Conservation (phyloP, 768 basidiomycete genomes). For the Pleurotus ostreatus region DNA sequence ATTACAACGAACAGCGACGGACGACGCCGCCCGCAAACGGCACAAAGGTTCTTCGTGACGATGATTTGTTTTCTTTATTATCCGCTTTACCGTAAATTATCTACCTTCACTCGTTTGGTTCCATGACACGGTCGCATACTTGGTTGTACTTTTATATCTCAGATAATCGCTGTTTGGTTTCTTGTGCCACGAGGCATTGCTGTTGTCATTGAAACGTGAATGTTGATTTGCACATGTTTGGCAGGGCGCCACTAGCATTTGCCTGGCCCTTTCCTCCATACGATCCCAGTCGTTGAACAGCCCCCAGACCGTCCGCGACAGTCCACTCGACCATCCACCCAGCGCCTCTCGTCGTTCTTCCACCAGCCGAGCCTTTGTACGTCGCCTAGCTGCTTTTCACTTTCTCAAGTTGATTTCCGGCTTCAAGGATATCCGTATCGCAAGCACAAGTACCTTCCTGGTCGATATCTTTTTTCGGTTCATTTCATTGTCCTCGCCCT, state of each 20-base stretch:
- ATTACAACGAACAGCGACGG: neutral
- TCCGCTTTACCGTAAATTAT: conserved; percentile 1
- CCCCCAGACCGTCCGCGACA: conserved; percentile 36
- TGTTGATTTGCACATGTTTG: conserved; percentile 33
- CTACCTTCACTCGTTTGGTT: neutral
- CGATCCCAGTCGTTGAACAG: conserved; percentile 37
- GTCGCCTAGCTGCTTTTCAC: neutral
- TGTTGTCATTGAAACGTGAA: conserved; percentile 16
- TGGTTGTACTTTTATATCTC: neutral
- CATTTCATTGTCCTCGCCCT: neutral
- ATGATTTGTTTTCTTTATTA: neutral
- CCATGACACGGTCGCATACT: neutral
- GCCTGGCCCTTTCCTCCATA: conserved; percentile 30
- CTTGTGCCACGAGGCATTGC: conserved; percentile 11
- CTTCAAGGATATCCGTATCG: conserved; percentile 1
- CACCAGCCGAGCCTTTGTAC: conserved; percentile 9
- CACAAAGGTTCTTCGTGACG: neutral
- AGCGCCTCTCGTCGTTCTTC: conserved; percentile 13
- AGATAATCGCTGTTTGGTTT: conserved; percentile 3
- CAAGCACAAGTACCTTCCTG: conserved; percentile 1
- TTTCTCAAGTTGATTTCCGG: neutral
- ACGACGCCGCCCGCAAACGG: conserved; percentile 1
- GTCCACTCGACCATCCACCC: conserved; percentile 26
- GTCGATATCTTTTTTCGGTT: neutral
- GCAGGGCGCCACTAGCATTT: conserved; percentile 22